Percentiles rank a stretch among this genome's conserved stretches.
Evolutionary conservation across 108 stramenopile species (phyloP).

Genomic region (Discostella pseudostelligera): DNA sequence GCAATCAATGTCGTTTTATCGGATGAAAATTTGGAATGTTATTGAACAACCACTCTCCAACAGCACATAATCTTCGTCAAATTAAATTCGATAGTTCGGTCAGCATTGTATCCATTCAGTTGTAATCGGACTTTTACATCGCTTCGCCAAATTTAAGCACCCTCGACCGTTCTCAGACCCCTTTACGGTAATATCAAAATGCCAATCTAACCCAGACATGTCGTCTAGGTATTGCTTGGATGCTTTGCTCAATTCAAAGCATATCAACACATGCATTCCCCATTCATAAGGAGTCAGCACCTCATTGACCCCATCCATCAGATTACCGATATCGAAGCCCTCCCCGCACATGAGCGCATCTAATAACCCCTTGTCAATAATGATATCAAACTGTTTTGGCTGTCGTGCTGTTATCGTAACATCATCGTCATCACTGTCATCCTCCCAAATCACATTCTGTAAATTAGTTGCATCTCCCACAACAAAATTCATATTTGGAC

Average conservation of each 20-base stretch:
- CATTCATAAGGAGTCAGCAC: constrained; percentile 39
- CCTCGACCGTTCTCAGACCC: constrained; percentile 35
- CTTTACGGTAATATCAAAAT: constrained; percentile 26
- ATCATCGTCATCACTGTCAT: not conserved
- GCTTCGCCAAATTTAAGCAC: constrained; percentile 30
- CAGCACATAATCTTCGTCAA: not conserved
- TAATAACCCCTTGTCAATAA: constrained; percentile 78
- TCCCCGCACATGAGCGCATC: constrained; percentile 81
- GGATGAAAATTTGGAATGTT: constrained; percentile 13
- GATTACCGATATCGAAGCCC: constrained; percentile 54
- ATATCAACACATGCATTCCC: constrained; percentile 37
- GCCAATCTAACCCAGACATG: constrained; percentile 18
- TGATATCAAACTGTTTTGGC: constrained; percentile 44
- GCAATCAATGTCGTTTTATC: constrained; percentile 37
- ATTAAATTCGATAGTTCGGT: too few relatives aligned
- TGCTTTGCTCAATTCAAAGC: constrained; percentile 27
- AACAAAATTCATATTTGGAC: constrained; percentile 52
- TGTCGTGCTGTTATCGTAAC: not conserved
- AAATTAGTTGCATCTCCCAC: constrained; percentile 68
- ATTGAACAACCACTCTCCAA: not conserved
- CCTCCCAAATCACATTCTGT: constrained; percentile 13
- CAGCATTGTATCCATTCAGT: constrained; percentile 24
- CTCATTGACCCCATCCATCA: constrained; percentile 33
- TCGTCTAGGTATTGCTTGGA: constrained; percentile 21
- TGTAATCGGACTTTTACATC: constrained; percentile 1